These are phyloP conservation scores for Pseudogymnoascus sp. DNA, from an alignment of 2,329 filamentous ascomycete species.

Conservation along the genomic window DNA sequence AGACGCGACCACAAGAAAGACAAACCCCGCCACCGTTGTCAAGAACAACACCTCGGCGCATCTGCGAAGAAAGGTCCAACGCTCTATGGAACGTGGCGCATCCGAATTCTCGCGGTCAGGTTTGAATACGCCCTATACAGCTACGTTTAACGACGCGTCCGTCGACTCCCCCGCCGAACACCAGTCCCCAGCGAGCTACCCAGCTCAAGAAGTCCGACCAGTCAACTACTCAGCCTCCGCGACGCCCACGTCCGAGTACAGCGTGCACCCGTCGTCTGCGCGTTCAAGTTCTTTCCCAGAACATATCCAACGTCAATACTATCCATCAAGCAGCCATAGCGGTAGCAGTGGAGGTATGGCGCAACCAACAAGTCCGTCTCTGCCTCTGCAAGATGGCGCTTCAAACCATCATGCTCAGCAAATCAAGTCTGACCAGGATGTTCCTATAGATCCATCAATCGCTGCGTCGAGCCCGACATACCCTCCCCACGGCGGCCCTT, in stretches of 20 bases:
- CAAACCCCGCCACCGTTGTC: constrained; percentile 13
- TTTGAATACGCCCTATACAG: constrained; percentile 69
- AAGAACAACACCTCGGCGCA: constrained; percentile 27
- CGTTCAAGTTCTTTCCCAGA: constrained; percentile 81
- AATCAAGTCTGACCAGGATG: constrained; percentile 90
- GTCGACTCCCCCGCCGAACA: constrained; percentile 82
- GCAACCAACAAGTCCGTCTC: constrained; percentile 98
- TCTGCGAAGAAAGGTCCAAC: constrained; percentile 26
- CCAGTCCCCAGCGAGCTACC: constrained; percentile 86
- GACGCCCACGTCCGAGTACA: constrained; percentile 85
- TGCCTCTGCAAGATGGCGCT: constrained; percentile 73
- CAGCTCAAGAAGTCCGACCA: constrained; percentile 71
- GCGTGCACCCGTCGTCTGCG: constrained; percentile 64
- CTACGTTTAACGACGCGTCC: constrained; percentile 63
- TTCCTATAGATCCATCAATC: constrained; percentile 99
- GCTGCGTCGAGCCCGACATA: constrained; percentile 89
- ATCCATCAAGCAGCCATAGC: constrained; percentile 65
- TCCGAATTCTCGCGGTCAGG: constrained; percentile 80
- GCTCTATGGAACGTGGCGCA: constrained; percentile 53
- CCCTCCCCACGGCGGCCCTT: constrained; percentile 61
- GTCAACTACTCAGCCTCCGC: constrained; percentile 51
- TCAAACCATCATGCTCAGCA: constrained; percentile 67
- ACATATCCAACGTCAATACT: constrained; percentile 78
- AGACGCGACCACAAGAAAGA: constrained; percentile 9
- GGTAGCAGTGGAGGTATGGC: constrained; percentile 85